Conservation (phyloP, 129 eudicot species). For the Silybum marianum region DNA sequence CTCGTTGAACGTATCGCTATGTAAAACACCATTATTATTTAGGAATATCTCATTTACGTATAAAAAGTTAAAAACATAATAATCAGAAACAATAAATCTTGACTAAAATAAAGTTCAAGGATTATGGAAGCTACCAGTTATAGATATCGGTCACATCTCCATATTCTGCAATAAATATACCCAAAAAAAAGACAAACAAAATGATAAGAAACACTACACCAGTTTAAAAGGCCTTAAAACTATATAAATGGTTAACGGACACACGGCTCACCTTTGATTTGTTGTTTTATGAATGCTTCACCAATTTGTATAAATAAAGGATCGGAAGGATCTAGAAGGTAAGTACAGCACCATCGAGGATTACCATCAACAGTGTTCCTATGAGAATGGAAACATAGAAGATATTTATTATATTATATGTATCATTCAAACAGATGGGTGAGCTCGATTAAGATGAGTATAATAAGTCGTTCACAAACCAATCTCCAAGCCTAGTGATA, state of each 20-base stretch:
- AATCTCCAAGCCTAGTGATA: constrained; percentile 87
- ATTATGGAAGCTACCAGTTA: constrained; percentile 66
- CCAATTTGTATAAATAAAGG: constrained; percentile 85
- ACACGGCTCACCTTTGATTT: constrained; percentile 56
- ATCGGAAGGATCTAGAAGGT: constrained; percentile 94
- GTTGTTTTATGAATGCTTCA: constrained; percentile 77
- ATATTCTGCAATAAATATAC: constrained; percentile 61
- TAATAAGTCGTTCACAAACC: constrained; percentile 40
- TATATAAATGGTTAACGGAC: constrained; percentile 1
- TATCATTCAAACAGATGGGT: background rate
- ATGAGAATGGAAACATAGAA: background rate
- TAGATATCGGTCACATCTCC: constrained; percentile 96
- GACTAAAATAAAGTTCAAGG: background rate
- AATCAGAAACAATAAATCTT: background rate
- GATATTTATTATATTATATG: constrained; percentile 11
- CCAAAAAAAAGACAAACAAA: background rate
- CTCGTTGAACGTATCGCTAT: constrained; percentile 95
- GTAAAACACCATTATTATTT: constrained; percentile 14
- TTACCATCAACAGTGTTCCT: constrained; percentile 91
- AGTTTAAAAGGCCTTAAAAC: background rate
- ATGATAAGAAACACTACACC: background rate
- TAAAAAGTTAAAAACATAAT: background rate
- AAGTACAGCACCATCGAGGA: constrained; percentile 95
- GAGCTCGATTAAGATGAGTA: background rate
- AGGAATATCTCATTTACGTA: constrained; percentile 12